Evolutionary conservation across 345 rosid species (phyloP), one percentile per base, ranked within the genome.

Genomic region (Trapa incisa): DNA sequence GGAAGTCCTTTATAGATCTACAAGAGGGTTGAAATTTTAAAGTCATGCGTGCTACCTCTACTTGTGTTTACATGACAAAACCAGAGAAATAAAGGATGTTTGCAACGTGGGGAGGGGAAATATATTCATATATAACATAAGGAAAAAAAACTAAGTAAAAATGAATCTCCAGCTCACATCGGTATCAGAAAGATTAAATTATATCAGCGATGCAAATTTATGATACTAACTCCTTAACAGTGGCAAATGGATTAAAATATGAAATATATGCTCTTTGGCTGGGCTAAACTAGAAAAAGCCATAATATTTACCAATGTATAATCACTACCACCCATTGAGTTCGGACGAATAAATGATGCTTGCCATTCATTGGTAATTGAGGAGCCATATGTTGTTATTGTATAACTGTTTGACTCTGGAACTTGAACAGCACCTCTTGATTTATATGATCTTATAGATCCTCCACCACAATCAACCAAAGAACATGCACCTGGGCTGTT

Each of bases 321-420:
- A 69, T 75, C 79, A 65, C 66, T 75, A 37, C 76, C 76, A 37
- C 81, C 76, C 63, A n/a, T 45, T 37, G 68, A 32, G 61, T 78
- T 78, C 42, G 73, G 79, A 67, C 60, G 41, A 54, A 75, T 22
- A 36, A 73, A 71, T 57, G 73, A 67, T 48, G 80, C 78, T 47
- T 68, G 69, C 80, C 77, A 76, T 66, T 76, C 76, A 43, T 74
- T 79, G 50, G 35, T 66, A 72, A 71, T 71, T 17, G 82, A 73
- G 39, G 72, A 57, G 0, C 62, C 62, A 57, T 57, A 57, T 1
- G 62, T 57, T 57, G 62, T 57, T 6, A 29, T 56, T 8, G 37
- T 57, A 29, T 57, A 57, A 29, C 62, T 57, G 62, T 29, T 57
- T 33, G 62, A 57, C 1, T 37, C 32, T 17, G 62, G 32, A 57